Evolutionary conservation across 2,329 filamentous ascomycete species (phyloP).

Genomic region (Magnaporthiopsis incrustans): DNA sequence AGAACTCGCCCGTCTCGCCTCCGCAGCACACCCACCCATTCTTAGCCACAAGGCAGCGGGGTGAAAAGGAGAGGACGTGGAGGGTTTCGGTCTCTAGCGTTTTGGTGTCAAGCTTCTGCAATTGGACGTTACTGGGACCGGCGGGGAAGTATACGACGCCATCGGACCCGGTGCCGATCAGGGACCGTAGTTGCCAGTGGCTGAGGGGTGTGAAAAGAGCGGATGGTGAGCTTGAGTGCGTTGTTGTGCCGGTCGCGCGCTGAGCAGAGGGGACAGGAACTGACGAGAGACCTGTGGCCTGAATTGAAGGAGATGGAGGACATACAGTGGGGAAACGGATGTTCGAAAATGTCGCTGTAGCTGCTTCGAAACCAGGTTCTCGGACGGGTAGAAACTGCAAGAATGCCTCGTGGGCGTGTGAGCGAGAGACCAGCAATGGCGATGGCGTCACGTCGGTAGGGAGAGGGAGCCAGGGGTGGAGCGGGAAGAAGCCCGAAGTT

Average conservation of each 20-base stretch:
- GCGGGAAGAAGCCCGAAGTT: not conserved
- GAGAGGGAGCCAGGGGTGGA: not conserved
- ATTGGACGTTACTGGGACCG: constrained; percentile 54
- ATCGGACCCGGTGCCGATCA: constrained; percentile 72
- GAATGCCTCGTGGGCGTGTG: constrained; percentile 10
- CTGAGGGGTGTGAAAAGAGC: constrained; percentile 30
- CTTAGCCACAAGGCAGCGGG: constrained; percentile 81
- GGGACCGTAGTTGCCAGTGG: constrained; percentile 83
- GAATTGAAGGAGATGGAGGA: constrained; percentile 10
- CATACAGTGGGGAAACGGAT: constrained; percentile 57
- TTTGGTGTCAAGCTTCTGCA: constrained; percentile 62
- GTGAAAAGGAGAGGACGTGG: constrained; percentile 61
- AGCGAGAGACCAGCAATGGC: not conserved
- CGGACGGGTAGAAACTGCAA: constrained; percentile 55
- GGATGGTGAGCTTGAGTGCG: not conserved
- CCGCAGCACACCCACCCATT: constrained; percentile 88
- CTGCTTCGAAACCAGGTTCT: constrained; percentile 51
- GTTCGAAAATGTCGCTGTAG: constrained; percentile 61
- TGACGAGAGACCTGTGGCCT: constrained; percentile 1
- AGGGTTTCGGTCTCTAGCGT: constrained; percentile 66
- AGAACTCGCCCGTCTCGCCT: constrained; percentile 81
- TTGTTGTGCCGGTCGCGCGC: not conserved
- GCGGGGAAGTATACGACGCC: constrained; percentile 81
- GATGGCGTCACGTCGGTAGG: constrained; percentile 9
- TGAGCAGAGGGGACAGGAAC: not conserved